phyloP scores from a whole-genome alignment of 805 yeast genomes.

The Priceomyces medius region DNA sequence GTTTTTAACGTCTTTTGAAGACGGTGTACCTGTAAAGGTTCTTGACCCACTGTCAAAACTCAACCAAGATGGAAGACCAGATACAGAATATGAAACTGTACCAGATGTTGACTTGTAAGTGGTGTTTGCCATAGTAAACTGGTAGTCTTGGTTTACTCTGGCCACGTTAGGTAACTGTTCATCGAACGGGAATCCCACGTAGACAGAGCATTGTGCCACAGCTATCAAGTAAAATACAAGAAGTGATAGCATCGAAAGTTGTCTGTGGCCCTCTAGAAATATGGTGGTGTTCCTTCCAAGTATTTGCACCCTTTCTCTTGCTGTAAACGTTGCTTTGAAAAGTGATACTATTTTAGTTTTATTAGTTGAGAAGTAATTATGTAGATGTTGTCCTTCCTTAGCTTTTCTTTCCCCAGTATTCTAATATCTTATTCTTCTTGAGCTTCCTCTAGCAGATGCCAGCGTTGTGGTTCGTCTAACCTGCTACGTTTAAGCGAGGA shows the following conservation, averaged over 20 bases:
- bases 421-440: not conserved
- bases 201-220: conserved; percentile 45
- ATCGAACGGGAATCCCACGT: conserved; percentile 71
- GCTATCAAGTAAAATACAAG: conserved; percentile 3
- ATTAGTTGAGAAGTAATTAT: not conserved
- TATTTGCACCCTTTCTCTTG: not conserved
- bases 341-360: not conserved
- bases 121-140: conserved; percentile 64
- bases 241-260: conserved; percentile 1
- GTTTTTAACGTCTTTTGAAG: conserved; percentile 38
- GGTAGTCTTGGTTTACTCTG: conserved; percentile 58
- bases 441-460: conserved; percentile 1
- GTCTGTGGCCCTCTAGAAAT: not conserved
- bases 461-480: not conserved
- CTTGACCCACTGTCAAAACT: conserved; percentile 61
- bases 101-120: conserved; percentile 53
- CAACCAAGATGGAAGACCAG: conserved; percentile 75
- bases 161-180: conserved; percentile 90
- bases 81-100: conserved; percentile 55
- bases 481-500: conserved; percentile 2
- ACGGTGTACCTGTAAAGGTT: conserved; percentile 70
- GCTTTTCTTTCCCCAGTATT: not conserved
- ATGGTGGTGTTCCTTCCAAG: not conserved
- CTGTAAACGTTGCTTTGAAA: not conserved
- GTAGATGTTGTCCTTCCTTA: not conserved